Evolutionary conservation across 2,329 filamentous ascomycete genomes (phyloP), one percentile per base, ranked within the genome.

Genomic region (Stagonosporopsis vannaccii): DNA sequence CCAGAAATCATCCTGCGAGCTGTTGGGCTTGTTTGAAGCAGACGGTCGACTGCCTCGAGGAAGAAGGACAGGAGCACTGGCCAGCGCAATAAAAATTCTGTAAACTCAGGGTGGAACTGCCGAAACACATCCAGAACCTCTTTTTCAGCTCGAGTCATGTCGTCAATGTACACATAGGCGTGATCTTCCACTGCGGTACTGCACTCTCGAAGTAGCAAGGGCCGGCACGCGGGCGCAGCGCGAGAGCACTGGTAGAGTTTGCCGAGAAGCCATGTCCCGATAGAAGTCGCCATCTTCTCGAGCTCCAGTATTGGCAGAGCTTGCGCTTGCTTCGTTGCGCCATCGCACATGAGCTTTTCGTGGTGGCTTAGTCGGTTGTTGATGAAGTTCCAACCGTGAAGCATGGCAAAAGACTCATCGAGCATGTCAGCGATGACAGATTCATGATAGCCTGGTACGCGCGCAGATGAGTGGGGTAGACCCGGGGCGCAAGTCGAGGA

Each of bases 1-100:
- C 46, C 46, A 13, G 46, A 33, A 4, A 49, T 22, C 46, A 49
- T 41, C 17, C 25, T 30, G 6, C 19, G 25, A 32, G 46, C 46
- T n/a, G 46, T 49, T 12, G 19, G 12, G 19, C 36, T 49, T 7
- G 11, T 23, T 19, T 37, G 26, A 17, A 53, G 25, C 6, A 32
- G 7, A 1, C 1, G 2, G 13, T 44, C 41, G 11, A 44, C 17
- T 7, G 1, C 3, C n/a, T 44, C 41, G 5, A 44, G 41, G 6
- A 2, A 20, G 3, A 17, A 32, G 6, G 26, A 13, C 11, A 44
- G 11, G 9, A 30, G 13, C n/a, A 30, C 28, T 6, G n/a, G 23
- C 15, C 15, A 30, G 3, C n/a, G 23, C 12, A 43, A 17, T 17
- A 12, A 5, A 3, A 8, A 3, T 19, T 25, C 20, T 25, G 17